A percentile compares a stretch with the other conserved stretches of the same genome.
Conservation (phyloP, 768 basidiomycete species). For the Dioszegia crocea region DNA sequence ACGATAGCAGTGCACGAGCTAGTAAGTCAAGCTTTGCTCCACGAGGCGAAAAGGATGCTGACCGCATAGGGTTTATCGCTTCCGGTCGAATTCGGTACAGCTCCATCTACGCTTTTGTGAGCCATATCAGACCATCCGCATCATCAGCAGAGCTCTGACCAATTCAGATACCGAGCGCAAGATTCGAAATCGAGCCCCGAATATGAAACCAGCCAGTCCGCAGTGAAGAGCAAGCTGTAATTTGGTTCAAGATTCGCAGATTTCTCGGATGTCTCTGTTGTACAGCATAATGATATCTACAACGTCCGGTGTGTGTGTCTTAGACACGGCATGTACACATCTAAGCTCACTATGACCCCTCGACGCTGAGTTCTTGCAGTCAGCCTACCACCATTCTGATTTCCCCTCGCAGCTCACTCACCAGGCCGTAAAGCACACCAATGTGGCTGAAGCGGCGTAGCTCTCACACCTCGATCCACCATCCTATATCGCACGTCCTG, state of each 20-base stretch:
- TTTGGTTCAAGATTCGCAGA: background rate
- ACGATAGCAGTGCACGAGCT: slow-evolving; percentile 45
- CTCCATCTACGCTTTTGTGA: slow-evolving; percentile 41
- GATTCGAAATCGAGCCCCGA: slow-evolving; percentile 20
- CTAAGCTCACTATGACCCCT: background rate
- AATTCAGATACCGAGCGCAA: slow-evolving; percentile 19
- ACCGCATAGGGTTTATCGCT: slow-evolving; percentile 26
- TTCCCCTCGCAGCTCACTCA: slow-evolving; percentile 9
- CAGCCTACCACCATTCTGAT: background rate
- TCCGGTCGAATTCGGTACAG: slow-evolving; percentile 41
- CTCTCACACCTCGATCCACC: slow-evolving; percentile 60
- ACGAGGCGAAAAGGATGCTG: background rate
- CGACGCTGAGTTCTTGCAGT: background rate
- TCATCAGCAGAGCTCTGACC: background rate
- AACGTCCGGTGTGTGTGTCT: too few species aligned
- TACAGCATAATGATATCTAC: too few species aligned
- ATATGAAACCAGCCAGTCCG: slow-evolving; percentile 14
- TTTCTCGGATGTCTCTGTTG: background rate
- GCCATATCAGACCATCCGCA: background rate
- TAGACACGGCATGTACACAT: too few species aligned
- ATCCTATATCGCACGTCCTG: slow-evolving; percentile 62
- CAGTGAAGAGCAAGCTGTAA: slow-evolving; percentile 26
- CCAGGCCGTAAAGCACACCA: slow-evolving; percentile 69
- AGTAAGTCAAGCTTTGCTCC: slow-evolving; percentile 11
- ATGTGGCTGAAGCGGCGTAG: slow-evolving; percentile 63